phyloP scores from a whole-genome alignment of 148 eudicot species.

The Talinum fruticosum region DNA sequence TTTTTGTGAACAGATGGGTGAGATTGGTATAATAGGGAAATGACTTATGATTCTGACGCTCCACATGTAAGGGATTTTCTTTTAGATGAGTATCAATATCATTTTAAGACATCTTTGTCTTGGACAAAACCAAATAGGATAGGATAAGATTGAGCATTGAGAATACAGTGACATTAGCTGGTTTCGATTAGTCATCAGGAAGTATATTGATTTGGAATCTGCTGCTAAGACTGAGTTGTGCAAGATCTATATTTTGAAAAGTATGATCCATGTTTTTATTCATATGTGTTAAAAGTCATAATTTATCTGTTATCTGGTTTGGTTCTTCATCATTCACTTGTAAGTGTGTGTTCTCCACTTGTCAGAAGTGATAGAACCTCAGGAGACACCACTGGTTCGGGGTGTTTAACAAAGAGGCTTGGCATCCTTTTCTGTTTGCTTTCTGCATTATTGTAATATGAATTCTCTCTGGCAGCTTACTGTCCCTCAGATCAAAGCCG shows the following conservation, averaged over 20 bases:
- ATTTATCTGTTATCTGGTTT: no score
- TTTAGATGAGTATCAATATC: not conserved
- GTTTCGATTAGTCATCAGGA: not conserved
- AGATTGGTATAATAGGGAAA: not conserved
- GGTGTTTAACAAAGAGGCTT: no score
- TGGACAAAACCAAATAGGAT: not conserved
- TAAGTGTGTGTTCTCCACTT: not conserved
- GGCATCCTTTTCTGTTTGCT: not conserved
- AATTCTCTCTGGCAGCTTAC: constrained; percentile 51
- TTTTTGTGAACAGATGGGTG: no score
- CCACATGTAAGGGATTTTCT: not conserved
- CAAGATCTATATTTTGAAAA: not conserved
- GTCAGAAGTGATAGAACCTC: no score
- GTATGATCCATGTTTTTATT: not conserved
- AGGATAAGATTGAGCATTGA: not conserved
- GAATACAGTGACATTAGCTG: not conserved
- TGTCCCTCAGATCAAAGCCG: constrained; percentile 79
- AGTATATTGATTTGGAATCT: not conserved
- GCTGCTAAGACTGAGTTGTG: not conserved
- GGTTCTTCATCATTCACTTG: not conserved
- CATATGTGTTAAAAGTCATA: no score
- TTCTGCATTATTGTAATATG: not conserved
- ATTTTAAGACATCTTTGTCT: not conserved
- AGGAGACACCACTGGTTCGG: no score
- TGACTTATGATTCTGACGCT: not conserved